Conservation (phyloP, 306 rosid species). For the Quercus wislizeni region DNA sequence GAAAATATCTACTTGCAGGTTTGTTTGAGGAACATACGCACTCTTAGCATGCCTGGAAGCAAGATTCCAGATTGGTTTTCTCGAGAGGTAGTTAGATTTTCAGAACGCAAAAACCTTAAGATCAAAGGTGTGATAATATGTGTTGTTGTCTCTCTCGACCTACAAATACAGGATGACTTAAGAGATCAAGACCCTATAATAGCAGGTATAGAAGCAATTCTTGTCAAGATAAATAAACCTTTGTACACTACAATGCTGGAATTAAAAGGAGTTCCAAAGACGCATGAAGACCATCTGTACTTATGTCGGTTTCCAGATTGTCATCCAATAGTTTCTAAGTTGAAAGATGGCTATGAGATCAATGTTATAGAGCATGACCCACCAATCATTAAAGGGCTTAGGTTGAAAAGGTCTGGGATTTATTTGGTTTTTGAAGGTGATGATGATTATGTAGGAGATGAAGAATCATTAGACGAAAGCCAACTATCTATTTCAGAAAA, state of each 20-base stretch:
- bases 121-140: slow-evolving; percentile 42
- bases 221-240: slow-evolving; percentile 33
- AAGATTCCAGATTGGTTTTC: slow-evolving; percentile 64
- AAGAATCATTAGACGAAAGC: slow-evolving; percentile 31
- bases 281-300: slow-evolving; percentile 46
- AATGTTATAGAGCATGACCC: slow-evolving; percentile 27
- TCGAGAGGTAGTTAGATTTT: slow-evolving; percentile 31
- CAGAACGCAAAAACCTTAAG: slow-evolving; percentile 34
- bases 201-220: slow-evolving; percentile 37
- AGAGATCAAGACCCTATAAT: slow-evolving; percentile 20
- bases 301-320: slow-evolving; percentile 37
- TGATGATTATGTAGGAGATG: slow-evolving; percentile 61
- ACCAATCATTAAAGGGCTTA: slow-evolving; percentile 38
- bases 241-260: slow-evolving; percentile 15
- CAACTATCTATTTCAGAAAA: slow-evolving; percentile 54
- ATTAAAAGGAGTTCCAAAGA: slow-evolving; percentile 50
- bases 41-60: slow-evolving; percentile 62
- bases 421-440: slow-evolving; percentile 53
- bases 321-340: slow-evolving; percentile 23
- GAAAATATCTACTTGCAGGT: slow-evolving; percentile 35
- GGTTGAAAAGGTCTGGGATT: slow-evolving; percentile 49
- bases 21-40: slow-evolving; percentile 46
- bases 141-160: slow-evolving; percentile 48
- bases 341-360: slow-evolving; percentile 42
- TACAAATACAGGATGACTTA: slow-evolving; percentile 10